A percentile compares a stretch with the other conserved stretches of the same genome.
Conservation (phyloP, 2,329 filamentous ascomycete genomes). For the Simplicillium sp. region DNA sequence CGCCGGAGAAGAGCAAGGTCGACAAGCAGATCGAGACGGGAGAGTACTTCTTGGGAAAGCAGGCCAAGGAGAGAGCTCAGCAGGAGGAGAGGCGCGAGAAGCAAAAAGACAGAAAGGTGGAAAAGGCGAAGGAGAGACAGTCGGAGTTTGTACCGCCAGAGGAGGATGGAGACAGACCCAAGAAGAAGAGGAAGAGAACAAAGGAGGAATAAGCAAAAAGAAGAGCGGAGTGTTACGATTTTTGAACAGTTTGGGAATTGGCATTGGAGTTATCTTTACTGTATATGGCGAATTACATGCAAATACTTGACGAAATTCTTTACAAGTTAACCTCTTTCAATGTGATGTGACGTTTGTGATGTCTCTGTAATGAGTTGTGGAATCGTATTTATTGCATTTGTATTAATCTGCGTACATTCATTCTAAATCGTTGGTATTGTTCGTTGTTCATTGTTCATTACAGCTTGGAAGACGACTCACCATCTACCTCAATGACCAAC, state of each 20-base stretch:
- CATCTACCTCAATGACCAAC: constrained; percentile 66
- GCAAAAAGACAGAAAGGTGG: constrained; percentile 79
- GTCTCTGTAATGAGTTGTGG: no score
- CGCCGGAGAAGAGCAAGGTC: constrained; percentile 97
- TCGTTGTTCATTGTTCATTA: constrained; percentile 16
- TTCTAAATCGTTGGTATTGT: neutral
- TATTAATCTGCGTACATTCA: neutral
- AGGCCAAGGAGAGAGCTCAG: constrained; percentile 76
- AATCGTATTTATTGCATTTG: no score
- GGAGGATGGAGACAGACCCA: constrained; percentile 57
- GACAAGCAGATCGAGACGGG: constrained; percentile 96
- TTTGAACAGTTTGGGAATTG: no score
- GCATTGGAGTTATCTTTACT: no score
- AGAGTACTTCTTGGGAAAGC: constrained; percentile 92
- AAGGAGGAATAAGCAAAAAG: constrained; percentile 12
- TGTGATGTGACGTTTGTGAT: no score
- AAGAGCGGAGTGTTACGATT: no score
- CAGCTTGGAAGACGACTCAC: constrained; percentile 26
- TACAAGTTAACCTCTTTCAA: no score
- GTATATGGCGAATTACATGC: no score
- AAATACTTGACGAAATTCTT: no score
- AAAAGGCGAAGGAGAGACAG: constrained; percentile 77
- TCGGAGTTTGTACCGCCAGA: constrained; percentile 81
- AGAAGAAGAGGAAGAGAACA: constrained; percentile 50
- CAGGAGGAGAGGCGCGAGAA: constrained; percentile 75